Conservation (phyloP, 2,329 filamentous ascomycete species). For the Elsinoe arachidis region DNA sequence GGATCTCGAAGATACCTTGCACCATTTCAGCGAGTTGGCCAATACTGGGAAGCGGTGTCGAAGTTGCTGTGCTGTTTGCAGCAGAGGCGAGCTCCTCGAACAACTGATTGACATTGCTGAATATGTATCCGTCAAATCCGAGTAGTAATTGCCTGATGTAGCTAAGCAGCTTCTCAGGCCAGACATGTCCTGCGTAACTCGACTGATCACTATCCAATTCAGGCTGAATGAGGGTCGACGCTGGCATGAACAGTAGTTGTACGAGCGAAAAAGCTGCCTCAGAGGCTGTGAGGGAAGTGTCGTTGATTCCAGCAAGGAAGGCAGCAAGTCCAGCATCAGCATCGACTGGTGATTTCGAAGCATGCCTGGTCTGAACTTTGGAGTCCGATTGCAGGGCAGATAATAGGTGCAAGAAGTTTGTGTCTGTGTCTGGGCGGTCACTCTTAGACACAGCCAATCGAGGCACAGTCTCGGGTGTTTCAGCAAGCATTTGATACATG, state of each 20-base stretch:
- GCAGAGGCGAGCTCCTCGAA: neutral
- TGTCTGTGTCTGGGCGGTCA: slow-evolving; percentile 46
- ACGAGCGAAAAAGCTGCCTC: slow-evolving; percentile 49
- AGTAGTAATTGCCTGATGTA: slow-evolving; percentile 46
- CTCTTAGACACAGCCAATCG: slow-evolving; percentile 46
- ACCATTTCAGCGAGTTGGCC: slow-evolving; percentile 40
- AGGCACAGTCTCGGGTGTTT: slow-evolving; percentile 34
- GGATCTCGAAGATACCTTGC: slow-evolving; percentile 57
- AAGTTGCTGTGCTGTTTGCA: neutral
- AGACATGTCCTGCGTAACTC: slow-evolving; percentile 45
- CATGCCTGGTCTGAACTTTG: slow-evolving; percentile 15
- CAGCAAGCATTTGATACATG: slow-evolving; percentile 12
- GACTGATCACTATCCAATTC: slow-evolving; percentile 27
- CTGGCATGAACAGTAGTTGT: slow-evolving; percentile 40
- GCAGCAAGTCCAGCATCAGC: slow-evolving; percentile 26
- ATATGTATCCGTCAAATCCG: slow-evolving; percentile 47
- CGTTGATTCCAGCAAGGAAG: slow-evolving; percentile 41
- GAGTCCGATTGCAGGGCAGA: slow-evolving; percentile 3
- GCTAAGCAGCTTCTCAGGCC: slow-evolving; percentile 49
- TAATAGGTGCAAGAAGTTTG: neutral
- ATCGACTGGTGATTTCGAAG: slow-evolving; percentile 16
- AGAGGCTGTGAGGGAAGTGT: slow-evolving; percentile 38
- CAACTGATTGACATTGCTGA: slow-evolving; percentile 18
- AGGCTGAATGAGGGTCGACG: slow-evolving; percentile 19
- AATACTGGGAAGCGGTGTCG: neutral